Conservation (phyloP, 345 rosid species). For the Firmiana major region DNA sequence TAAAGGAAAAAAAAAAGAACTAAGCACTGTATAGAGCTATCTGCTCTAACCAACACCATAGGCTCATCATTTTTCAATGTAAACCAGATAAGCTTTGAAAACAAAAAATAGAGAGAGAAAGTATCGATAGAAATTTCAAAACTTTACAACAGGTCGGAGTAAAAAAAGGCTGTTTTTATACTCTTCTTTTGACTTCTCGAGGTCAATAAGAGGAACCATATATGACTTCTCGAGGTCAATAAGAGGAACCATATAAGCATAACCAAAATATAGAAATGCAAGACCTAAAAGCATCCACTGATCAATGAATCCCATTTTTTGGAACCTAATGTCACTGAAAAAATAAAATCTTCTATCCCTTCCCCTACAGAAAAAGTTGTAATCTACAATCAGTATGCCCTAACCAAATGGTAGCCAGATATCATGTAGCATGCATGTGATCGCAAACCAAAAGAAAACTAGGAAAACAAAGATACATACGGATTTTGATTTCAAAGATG, state of each 20-base stretch:
- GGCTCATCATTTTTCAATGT: not conserved
- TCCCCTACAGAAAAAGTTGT: not conserved
- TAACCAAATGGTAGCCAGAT: conserved; percentile 3
- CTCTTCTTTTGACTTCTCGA: not conserved
- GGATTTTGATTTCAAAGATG: conserved; percentile 45
- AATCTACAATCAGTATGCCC: not conserved
- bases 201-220: not conserved
- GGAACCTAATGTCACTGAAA: not conserved
- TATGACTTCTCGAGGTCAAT: not conserved
- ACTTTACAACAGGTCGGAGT: not conserved
- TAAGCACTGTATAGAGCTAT: not conserved
- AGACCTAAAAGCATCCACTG: not conserved
- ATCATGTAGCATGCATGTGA: conserved; percentile 8
- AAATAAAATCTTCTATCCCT: not conserved
- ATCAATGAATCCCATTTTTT: not conserved
- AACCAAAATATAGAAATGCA: not conserved
- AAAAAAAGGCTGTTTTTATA: not conserved
- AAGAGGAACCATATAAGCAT: not conserved
- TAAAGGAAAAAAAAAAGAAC: not conserved
- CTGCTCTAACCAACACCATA: not conserved
- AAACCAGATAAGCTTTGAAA: not conserved
- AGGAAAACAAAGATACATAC: conserved; percentile 40
- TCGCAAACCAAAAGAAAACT: conserved; percentile 1
- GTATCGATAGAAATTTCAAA: not conserved
- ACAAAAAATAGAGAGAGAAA: too few species aligned